Evolutionary conservation across 2,329 filamentous ascomycete species (phyloP).

Genomic region (Epichloe bromicola): DNA sequence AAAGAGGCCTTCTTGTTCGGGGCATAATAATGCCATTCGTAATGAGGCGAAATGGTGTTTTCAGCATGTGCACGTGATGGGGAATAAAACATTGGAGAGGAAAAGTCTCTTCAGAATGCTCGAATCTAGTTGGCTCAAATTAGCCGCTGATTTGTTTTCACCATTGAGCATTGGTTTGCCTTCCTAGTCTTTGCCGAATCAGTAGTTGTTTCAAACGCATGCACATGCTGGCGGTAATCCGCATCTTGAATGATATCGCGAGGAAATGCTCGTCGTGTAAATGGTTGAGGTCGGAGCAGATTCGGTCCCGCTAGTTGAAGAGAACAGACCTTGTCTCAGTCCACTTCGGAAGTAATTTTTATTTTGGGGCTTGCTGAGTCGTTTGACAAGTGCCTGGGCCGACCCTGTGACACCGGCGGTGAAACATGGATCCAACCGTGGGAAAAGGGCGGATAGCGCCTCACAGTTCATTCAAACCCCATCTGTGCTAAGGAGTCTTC

Average conservation of each 20-base stretch:
- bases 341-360: neutral
- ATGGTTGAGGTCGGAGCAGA: neutral
- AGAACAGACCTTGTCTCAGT: neutral
- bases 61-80: neutral
- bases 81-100: neutral
- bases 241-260: no score
- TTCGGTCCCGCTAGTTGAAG: neutral
- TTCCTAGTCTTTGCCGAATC: neutral
- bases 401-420: conserved; percentile 3
- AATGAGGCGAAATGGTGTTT: neutral
- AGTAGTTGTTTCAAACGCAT: neutral
- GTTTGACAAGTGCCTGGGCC: conserved; percentile 6
- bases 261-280: neutral
- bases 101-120: neutral
- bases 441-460: neutral
- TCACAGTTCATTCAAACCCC: neutral
- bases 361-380: neutral
- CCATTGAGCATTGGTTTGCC: neutral
- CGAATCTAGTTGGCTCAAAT: neutral
- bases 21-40: neutral
- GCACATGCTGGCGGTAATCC: neutral
- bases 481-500: neutral
- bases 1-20: neutral
- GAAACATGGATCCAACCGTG: conserved; percentile 4
- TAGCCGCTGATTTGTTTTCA: neutral